These are phyloP conservation scores for Macrolepiota fuliginosa DNA, from an alignment of 768 basidiomycete genomes.

Conservation along the genomic window DNA sequence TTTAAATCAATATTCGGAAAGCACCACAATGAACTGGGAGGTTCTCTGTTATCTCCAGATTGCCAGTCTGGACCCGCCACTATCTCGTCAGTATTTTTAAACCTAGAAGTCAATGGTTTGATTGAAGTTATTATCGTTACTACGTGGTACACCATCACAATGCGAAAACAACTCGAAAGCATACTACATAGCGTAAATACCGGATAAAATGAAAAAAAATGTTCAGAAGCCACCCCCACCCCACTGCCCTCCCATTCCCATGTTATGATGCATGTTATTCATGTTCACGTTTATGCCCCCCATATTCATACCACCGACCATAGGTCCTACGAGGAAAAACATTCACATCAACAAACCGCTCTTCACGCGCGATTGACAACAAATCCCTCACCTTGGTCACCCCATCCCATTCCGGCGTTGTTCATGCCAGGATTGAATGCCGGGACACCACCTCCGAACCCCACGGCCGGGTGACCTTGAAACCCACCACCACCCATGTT, in stretches of 20 bases:
- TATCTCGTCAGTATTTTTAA: too few species aligned
- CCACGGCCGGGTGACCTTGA: slow-evolving; percentile 23
- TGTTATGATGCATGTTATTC: slow-evolving; percentile 21
- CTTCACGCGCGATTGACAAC: slow-evolving; percentile 12
- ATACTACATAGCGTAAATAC: not conserved
- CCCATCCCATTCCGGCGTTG: slow-evolving; percentile 17
- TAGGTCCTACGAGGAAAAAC: slow-evolving; percentile 13
- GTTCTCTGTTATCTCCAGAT: too few species aligned
- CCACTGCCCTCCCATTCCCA: slow-evolving; percentile 22
- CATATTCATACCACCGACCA: slow-evolving; percentile 21
- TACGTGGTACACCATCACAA: not conserved
- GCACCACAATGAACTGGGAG: too few species aligned
- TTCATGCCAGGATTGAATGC: slow-evolving; percentile 16
- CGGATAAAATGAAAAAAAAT: slow-evolving; percentile 7
- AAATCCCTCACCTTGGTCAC: slow-evolving; percentile 8
- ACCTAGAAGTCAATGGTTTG: too few species aligned
- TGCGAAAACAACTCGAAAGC: slow-evolving; percentile 1
- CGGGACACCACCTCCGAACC: slow-evolving; percentile 23
- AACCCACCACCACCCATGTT: slow-evolving; percentile 29
- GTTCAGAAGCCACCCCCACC: slow-evolving; percentile 17
- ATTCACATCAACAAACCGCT: slow-evolving; percentile 13
- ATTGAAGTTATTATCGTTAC: too few species aligned
- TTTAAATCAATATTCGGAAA: too few species aligned
- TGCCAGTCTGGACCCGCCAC: too few species aligned
- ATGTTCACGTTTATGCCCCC: slow-evolving; percentile 23